Conservation (phyloP, 805 yeast genomes). For the Yamadazyma olivae region DNA sequence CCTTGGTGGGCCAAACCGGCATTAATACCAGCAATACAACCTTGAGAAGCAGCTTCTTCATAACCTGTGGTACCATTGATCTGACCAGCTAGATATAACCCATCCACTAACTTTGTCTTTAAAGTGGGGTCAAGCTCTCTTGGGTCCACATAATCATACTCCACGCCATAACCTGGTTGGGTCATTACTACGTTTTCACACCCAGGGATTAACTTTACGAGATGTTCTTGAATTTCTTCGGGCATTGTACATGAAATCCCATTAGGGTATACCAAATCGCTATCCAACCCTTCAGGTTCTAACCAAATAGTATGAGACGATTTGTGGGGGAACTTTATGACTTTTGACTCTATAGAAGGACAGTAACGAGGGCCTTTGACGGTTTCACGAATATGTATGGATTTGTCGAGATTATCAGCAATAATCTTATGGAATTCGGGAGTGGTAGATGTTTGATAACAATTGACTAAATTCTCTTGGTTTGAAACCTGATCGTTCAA, state of each 20-base stretch:
- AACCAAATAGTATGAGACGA: slow-evolving; percentile 83
- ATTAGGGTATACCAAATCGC: slow-evolving; percentile 89
- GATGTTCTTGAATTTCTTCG: slow-evolving; percentile 75
- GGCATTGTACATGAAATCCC: slow-evolving; percentile 98
- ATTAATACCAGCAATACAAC: slow-evolving; percentile 91
- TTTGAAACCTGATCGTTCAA: slow-evolving; percentile 68
- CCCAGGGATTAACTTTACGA: slow-evolving; percentile 80
- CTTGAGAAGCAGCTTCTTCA: slow-evolving; percentile 98
- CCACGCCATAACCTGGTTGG: slow-evolving; percentile 99
- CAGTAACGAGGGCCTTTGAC: slow-evolving; percentile 97
- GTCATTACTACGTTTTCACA: slow-evolving; percentile 82
- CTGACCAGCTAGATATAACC: slow-evolving; percentile 91
- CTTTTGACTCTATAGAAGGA: slow-evolving; percentile 91
- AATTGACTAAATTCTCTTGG: slow-evolving; percentile 53
- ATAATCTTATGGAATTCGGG: slow-evolving; percentile 69
- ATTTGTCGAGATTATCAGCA: slow-evolving; percentile 66
- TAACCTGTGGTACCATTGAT: slow-evolving; percentile 98
- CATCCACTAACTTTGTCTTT: slow-evolving; percentile 77
- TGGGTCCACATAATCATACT: slow-evolving; percentile 95
- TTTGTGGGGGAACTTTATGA: slow-evolving; percentile 76
- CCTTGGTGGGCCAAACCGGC: slow-evolving; percentile 64
- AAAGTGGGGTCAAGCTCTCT: slow-evolving; percentile 73
- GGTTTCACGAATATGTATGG: slow-evolving; percentile 89
- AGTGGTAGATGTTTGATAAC: slow-evolving; percentile 80
- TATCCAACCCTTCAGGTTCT: slow-evolving; percentile 92